Evolutionary conservation across 208 protist species (phyloP).

Genomic region (Crithidia brevicula): DNA sequence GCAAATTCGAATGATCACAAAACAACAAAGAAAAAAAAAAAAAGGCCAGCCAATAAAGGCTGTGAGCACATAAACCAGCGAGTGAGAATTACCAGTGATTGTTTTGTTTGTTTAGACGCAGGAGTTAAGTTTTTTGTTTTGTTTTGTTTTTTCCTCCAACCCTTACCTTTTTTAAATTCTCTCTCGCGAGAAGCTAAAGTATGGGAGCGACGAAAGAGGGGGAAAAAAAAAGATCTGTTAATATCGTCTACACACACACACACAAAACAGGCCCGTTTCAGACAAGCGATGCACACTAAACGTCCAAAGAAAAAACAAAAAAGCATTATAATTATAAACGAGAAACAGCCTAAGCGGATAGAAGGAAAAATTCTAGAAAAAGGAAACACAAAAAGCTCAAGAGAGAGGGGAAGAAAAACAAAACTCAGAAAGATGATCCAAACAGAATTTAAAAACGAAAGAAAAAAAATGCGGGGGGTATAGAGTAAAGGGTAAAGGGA

Average conservation of each 20-base stretch:
- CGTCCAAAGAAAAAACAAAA: slow-evolving; percentile 18
- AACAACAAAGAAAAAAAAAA: not conserved
- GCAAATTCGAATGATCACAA: no score
- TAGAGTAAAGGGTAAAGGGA: not conserved
- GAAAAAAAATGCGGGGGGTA: not conserved
- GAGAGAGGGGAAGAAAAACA: not conserved
- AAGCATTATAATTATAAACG: not conserved
- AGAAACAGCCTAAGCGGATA: not conserved
- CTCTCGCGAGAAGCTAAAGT: not conserved
- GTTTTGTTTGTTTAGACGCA: no score
- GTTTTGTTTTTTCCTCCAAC: no score
- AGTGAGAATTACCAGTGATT: no score
- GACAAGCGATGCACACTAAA: no score
- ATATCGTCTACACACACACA: no score
- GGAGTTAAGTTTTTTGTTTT: no score
- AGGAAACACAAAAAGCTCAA: slow-evolving; percentile 2
- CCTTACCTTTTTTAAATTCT: no score
- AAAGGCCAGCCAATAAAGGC: no score
- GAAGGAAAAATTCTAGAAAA: not conserved
- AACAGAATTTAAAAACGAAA: not conserved
- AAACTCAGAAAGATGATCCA: not conserved
- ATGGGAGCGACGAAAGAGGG: not conserved
- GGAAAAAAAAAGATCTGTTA: slow-evolving; percentile 1
- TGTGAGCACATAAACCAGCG: no score
- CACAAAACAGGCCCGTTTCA: no score